Evolutionary conservation across 306 rosid genomes (phyloP), one percentile per base, ranked within the genome.

Genomic region (Luffa acutangula): DNA sequence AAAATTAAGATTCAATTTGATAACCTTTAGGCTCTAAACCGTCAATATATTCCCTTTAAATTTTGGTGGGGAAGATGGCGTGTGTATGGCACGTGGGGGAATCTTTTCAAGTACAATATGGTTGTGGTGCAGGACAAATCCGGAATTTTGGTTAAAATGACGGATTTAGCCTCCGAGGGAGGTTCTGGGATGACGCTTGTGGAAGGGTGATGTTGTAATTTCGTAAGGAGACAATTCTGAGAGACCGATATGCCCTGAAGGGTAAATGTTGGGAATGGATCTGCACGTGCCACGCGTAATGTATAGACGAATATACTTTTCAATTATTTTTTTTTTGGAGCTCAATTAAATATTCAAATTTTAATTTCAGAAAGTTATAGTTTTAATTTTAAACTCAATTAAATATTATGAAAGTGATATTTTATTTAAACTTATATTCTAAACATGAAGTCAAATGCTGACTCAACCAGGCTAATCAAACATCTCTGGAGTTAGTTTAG

Each of bases 31-130:
- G n/a, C n/a, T n/a, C n/a, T n/a, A n/a, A n/a, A n/a, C n/a, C n/a
- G n/a, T n/a, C n/a, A 25, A 9, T 48, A 10, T 48, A 2, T 48
- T 48, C 13, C 13, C 3, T 11, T 48, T 1, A 9, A 13, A 7
- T 2, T 43, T 45, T 70, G 49, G 4, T 3, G 71, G 58, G 0
- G 1, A 1, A 0, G 7, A 9, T 20, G 63, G 76, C 71, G 46
- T 75, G 79, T 58, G 83, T 20, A 33, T 34, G 18, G 56, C 79
- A 41, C 83, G 73, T 71, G 73, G 78, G 4, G 46, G 72, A 20
- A 33, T 70, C 42, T 57, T 33, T 31, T 66, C 33, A 49, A 31
- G 67, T 60, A 60, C 67, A 60, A 31, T 64, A 64, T 9, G 7
- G 54, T 70, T 70, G 76, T 5, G 36, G 9, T 67, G 73, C 9